Conservation (phyloP, 2,329 filamentous ascomycete genomes). For the Colletotrichum aenigma region DNA sequence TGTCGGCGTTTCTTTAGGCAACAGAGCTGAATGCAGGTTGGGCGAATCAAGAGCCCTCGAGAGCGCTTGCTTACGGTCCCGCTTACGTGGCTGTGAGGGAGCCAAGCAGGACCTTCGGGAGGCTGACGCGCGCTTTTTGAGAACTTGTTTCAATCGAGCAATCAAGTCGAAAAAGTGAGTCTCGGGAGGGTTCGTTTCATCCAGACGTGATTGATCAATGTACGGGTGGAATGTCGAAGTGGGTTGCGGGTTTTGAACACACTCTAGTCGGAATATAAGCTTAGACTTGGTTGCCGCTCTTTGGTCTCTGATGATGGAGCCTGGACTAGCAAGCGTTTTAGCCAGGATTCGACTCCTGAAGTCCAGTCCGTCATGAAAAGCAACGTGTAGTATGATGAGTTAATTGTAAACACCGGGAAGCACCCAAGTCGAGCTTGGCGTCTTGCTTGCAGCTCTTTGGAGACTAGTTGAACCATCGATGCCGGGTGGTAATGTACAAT, state of each 20-base stretch:
- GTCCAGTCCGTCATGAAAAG: background rate
- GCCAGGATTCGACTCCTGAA: background rate
- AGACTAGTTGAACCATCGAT: background rate
- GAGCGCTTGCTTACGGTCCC: slow-evolving; percentile 4
- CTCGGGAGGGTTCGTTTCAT: background rate
- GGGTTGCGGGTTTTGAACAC: background rate
- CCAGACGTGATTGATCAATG: background rate
- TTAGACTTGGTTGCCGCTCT: background rate
- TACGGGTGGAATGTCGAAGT: background rate
- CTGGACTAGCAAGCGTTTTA: background rate
- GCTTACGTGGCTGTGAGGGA: slow-evolving; percentile 14
- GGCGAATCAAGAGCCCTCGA: background rate
- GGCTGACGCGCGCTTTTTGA: background rate
- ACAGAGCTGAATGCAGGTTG: background rate
- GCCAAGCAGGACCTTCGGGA: background rate
- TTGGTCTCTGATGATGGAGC: background rate
- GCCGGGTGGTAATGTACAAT: too few species aligned
- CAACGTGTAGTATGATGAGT: background rate
- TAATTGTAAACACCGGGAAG: background rate
- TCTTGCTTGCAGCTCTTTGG: background rate
- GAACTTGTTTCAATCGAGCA: background rate
- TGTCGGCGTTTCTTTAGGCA: background rate
- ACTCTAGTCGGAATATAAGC: background rate
- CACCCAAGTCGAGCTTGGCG: background rate
- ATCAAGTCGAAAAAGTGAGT: background rate